Base-by-base conservation (phyloP, 495 filamentous ascomycete genomes). In the Pseudomonodictys pantanalensis region DNA sequence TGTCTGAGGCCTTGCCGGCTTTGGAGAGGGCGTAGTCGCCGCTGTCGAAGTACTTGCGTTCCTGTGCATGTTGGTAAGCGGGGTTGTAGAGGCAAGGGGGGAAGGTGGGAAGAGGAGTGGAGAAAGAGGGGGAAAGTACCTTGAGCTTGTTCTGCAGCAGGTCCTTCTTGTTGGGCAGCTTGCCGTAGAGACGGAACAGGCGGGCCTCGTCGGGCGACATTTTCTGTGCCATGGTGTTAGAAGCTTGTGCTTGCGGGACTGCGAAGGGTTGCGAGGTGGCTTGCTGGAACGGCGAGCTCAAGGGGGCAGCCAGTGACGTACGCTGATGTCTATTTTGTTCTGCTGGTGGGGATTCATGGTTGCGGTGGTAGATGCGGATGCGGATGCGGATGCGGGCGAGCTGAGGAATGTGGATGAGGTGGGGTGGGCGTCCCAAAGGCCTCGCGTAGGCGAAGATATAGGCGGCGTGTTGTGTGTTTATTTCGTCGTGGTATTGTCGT, bases 11-110 rank as follows among this genome's bases (percentile, higher is more conserved):
- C 76, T 97, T 98, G 72, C 95, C 93, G 43, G 93, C 95, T 80
- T 98, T 97, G 75, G 88, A 92, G 76, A 97, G 87, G 69, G 93
- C 95, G 64, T 97, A 97, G 76, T 97, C 92, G 67, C 92, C 92
- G 51, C 86, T 91, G 80, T 98, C 93, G 75, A 98, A 98, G 78
- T 97, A 98, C 79, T 97, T 98, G 75, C 95, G 92, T 73, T 96
- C 92, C 83, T 96, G 64, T n/a, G n/a, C n/a, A n/a, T n/a, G n/a
- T n/a, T n/a, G n/a, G n/a, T n/a, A n/a, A n/a, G n/a, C 28, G 30
- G n/a, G 48, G 52, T 12, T 26, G 20, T 55, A 56, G 18, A 48
- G 65, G 63, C 60, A 63, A 56, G 11, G 28, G 38, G 44, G 39
- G 29, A 15, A 6, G 1, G 5, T 17, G 2, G 52, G 1, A 35